Base-by-base conservation (phyloP, 495 filamentous ascomycete species). In the Aspergillus funiculosus region DNA sequence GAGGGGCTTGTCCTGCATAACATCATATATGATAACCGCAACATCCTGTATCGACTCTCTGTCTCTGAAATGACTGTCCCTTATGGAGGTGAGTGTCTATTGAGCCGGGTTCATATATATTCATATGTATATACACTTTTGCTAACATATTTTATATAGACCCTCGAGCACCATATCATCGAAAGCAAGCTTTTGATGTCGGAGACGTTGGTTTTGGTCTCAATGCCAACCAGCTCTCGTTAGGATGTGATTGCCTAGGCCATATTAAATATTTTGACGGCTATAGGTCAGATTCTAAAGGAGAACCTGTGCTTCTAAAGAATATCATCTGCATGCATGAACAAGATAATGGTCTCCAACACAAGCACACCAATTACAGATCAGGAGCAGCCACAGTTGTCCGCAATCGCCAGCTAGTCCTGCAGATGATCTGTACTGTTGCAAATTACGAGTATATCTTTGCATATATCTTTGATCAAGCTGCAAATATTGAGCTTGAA, bases 361-460 rank as follows among this genome's bases (percentile, higher is more conserved):
- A 80, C 68, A 83, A 83, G 44, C 80, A 83, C 59, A 82, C 79
- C 5, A 85, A 85, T 48, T 85, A 82, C 54, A 71, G 81, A 5
- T 76, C 77, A 10, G 74, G 73, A 20, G 66, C 76, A 18, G 80
- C 80, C 14, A 78, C 75, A 2, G 70, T 83, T 20, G 73, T 75
- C 21, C 73, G 80, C 34, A 79, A 75, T 47, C 66, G 80, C 15
- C 78, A 82, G 51, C 63, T 83, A n/a, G 74, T 82, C 15, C 53
- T 83, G 6, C 86, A 90, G 50, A 84, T 83, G 54, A 86, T 88
- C 53, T 79, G 85, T 53, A 89, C 86, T 0, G 77, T 89, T 20
- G 79, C 81, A 24, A 90, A 90, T 63, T 90, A 90, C 63, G 86
- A 89, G 57, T 90, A 90, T 47, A 83, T 94, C 41, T 74, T 95